Evolutionary conservation across 495 filamentous ascomycete genomes (phyloP).

Genomic region (Trichocladium uniseriatum): DNA sequence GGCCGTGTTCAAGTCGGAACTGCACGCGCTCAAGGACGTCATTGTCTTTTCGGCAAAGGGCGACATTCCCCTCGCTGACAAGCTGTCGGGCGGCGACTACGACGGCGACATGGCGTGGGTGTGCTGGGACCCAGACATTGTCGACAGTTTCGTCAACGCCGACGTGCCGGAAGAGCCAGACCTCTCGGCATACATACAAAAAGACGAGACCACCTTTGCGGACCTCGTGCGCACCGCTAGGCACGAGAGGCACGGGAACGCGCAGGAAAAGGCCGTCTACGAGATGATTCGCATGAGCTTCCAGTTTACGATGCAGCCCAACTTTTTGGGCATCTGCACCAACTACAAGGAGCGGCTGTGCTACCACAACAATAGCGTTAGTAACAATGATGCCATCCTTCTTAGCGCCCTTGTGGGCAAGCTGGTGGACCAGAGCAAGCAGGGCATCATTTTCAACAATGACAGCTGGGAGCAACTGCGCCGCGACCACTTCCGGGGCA

Average conservation of each 20-base stretch:
- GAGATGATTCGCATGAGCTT: constrained; percentile 48
- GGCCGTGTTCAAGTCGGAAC: constrained; percentile 50
- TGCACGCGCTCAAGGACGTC: constrained; percentile 73
- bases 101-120: constrained; percentile 87
- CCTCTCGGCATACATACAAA: constrained; percentile 46
- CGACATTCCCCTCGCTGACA: constrained; percentile 58
- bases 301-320: constrained; percentile 55
- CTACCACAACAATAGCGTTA: constrained; percentile 52
- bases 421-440: constrained; percentile 74
- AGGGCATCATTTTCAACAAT: constrained; percentile 58
- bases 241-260: neutral
- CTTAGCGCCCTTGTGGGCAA: constrained; percentile 64
- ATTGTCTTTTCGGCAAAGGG: constrained; percentile 76
- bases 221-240: constrained; percentile 33
- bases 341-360: constrained; percentile 61
- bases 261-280: constrained; percentile 16
- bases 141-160: constrained; percentile 65
- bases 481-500: constrained; percentile 31
- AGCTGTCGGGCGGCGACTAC: constrained; percentile 89
- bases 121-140: constrained; percentile 77
- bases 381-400: constrained; percentile 43
- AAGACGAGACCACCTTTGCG: constrained; percentile 45
- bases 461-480: constrained; percentile 45
- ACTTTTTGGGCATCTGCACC: constrained; percentile 65
- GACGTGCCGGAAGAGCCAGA: constrained; percentile 42